Base-by-base conservation (phyloP, 2,329 filamentous ascomycete genomes). In the Trichocomaceae sp. region DNA sequence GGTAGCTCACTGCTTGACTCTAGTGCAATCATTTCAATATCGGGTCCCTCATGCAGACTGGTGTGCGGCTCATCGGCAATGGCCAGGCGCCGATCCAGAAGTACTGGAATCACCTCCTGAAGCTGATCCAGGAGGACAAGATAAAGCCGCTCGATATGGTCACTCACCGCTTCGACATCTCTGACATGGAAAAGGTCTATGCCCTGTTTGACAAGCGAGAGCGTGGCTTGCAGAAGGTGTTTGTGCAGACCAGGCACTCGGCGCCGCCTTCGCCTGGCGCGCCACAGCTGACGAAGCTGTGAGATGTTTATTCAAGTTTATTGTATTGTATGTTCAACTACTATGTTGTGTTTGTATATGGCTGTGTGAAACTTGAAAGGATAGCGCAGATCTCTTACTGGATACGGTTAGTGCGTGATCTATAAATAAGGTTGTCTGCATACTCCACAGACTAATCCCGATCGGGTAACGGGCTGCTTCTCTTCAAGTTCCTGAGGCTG, bases 21-120 rank as follows among this genome's bases (percentile, higher is more conserved):
- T n/a, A 57, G 79, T 88, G 85, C 20, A 90, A 90, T 71, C 86
- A 89, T 69, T 88, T 92, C 77, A 89, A 89, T 71, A 84, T 92
- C 61, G 88, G 90, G 9, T 84, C 87, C 0, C 67, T 95, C 13
- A 95, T 95, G 89, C 83, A 95, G 72, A 84, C 87, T 31, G 89
- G 89, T n/a, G 83, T 95, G 61, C 84, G 87, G 1, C 79, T 95
- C 45, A 90, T 83, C 60, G 82, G 83, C 42, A 84, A 84, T 61
- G 82, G 83, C 3, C 83, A 85, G 66, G 82, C 82, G 2, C 89
- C 89, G 0, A 88, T 95, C 0, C 88, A 92, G 63, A 82, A 85
- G 64, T 93, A 95, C 74, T 95, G 88, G 90, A 78, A 89, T 22
- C 80, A 87, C 3, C 76, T 95, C n/a, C 76, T 93, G 46, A 73